These are phyloP conservation scores for Reutealis trisperma DNA, from an alignment of 345 rosid genomes.

Conservation along the genomic window DNA sequence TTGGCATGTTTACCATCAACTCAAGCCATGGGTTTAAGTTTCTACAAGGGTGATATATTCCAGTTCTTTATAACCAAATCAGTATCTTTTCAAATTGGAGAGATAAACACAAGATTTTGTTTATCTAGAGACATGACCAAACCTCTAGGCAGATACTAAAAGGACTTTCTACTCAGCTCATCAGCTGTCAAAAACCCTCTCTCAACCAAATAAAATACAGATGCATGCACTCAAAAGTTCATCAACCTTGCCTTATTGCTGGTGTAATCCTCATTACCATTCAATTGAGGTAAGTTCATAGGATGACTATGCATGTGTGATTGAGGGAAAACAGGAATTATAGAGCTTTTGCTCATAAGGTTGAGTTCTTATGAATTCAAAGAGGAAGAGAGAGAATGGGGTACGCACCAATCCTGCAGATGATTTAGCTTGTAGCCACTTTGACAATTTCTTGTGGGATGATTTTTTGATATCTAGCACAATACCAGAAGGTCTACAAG, in stretches of 20 bases:
- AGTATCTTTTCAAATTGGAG: not conserved
- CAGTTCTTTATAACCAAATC: not conserved
- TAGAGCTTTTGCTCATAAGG: not conserved
- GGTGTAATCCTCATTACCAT: too few relatives aligned
- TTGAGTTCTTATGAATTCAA: not conserved
- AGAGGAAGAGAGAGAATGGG: not conserved
- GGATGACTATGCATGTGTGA: not conserved
- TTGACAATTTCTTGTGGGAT: constrained; percentile 88
- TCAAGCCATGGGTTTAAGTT: not conserved
- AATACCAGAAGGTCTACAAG: constrained; percentile 83
- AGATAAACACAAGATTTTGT: not conserved
- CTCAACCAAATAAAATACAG: not conserved
- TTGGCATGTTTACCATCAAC: not conserved
- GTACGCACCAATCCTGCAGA: constrained; percentile 69
- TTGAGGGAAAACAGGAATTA: too few relatives aligned
- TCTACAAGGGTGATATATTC: not conserved
- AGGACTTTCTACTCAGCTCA: not conserved
- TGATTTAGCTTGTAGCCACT: constrained; percentile 92
- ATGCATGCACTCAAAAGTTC: not conserved
- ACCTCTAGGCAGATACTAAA: not conserved
- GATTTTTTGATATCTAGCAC: constrained; percentile 86
- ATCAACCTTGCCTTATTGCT: too few relatives aligned
- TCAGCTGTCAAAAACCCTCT: not conserved
- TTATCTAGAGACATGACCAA: not conserved
- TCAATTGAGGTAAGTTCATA: too few relatives aligned